Evolutionary conservation across 2,329 filamentous ascomycete species (phyloP).

Genomic region (Penicillium sp.): DNA sequence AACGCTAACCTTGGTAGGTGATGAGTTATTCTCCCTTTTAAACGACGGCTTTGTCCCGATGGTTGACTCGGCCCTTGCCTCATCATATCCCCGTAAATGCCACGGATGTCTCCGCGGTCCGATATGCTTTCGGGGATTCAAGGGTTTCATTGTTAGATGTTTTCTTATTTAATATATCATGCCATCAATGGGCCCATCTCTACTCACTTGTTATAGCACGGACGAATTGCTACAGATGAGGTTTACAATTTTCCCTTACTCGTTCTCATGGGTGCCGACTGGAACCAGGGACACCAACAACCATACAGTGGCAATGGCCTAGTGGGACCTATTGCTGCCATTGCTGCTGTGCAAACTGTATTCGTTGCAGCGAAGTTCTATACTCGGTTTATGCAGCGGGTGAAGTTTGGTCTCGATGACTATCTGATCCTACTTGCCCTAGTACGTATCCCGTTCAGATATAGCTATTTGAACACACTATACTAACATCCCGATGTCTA

Average conservation of each 20-base stretch:
- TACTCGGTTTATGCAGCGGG: conserved; percentile 19
- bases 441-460: conserved; percentile 9
- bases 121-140: background rate
- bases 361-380: conserved; percentile 21
- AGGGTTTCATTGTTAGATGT: background rate
- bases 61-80: background rate
- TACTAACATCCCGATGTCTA: background rate
- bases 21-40: background rate
- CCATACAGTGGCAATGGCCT: conserved; percentile 13
- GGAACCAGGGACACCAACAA: background rate
- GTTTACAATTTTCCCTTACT: background rate
- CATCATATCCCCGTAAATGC: background rate
- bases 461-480: background rate
- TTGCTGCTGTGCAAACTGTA: conserved; percentile 19
- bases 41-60: background rate
- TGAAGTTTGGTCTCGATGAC: conserved; percentile 18
- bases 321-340: conserved; percentile 14
- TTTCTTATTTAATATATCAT: background rate
- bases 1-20: too few relatives aligned
- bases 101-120: background rate
- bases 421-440: conserved; percentile 23
- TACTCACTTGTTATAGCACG: background rate
- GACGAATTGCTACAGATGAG: background rate
- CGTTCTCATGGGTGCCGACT: background rate
- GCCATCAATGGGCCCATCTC: background rate